phyloP scores from a whole-genome alignment of 768 basidiomycete genomes.

The Tylopilus vinaceipallidus region DNA sequence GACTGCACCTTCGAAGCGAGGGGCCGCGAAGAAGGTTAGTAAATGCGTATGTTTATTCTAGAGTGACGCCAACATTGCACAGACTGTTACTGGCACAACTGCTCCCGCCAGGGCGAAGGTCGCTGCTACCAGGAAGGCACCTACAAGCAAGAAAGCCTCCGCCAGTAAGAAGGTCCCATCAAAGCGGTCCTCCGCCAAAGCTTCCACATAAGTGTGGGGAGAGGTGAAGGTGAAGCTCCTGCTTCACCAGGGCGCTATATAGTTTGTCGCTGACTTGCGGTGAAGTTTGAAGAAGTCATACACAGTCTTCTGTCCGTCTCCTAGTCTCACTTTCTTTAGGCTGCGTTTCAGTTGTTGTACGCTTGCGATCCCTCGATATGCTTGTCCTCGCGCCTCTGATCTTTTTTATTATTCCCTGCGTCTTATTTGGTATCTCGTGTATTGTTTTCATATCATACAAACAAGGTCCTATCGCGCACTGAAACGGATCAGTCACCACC shows the following conservation, averaged over 20 bases:
- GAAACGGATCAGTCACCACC: not conserved
- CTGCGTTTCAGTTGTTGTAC: slow-evolving; percentile 25
- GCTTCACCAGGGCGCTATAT: not conserved
- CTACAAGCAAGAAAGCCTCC: slow-evolving; percentile 27
- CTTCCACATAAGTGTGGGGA: slow-evolving; percentile 14
- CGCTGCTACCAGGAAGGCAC: slow-evolving; percentile 35
- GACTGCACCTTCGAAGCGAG: slow-evolving; percentile 43
- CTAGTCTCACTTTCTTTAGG: slow-evolving; percentile 10
- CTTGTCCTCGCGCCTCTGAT: slow-evolving; percentile 14
- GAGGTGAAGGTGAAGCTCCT: slow-evolving; percentile 3
- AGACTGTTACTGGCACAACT: slow-evolving; percentile 54
- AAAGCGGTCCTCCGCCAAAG: slow-evolving; percentile 18
- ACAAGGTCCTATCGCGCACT: not conserved
- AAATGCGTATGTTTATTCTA: not conserved
- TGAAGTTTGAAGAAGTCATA: not conserved
- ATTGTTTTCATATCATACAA: slow-evolving; percentile 24
- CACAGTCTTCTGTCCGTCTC: not conserved
- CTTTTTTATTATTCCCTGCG: slow-evolving; percentile 23
- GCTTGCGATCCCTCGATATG: slow-evolving; percentile 30
- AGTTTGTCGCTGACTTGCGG: not conserved
- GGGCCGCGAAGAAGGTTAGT: slow-evolving; percentile 61
- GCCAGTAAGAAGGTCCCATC: slow-evolving; percentile 23
- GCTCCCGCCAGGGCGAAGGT: slow-evolving; percentile 35
- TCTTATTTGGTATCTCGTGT: slow-evolving; percentile 31
- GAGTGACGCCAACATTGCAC: slow-evolving; percentile 3